phyloP scores from a whole-genome alignment of 495 filamentous ascomycete genomes.

The Neurospora sp. region DNA sequence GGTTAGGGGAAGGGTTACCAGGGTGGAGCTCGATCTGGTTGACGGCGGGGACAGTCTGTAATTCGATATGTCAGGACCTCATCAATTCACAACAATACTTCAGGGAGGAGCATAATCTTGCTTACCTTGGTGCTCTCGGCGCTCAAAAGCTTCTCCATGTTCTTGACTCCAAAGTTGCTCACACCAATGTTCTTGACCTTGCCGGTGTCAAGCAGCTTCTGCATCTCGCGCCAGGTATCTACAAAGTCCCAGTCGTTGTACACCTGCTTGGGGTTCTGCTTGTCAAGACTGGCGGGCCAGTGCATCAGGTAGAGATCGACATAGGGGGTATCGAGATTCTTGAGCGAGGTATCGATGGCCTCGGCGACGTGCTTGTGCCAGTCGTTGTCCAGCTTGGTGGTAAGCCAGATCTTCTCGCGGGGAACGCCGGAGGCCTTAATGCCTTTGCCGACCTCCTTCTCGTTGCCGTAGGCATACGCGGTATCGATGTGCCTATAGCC shows the following conservation, averaged over 20 bases:
- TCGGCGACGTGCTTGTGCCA: slow-evolving; percentile 60
- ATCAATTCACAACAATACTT: neutral
- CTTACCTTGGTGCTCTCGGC: slow-evolving; percentile 40
- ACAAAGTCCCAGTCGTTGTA: slow-evolving; percentile 64
- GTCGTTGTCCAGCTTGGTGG: slow-evolving; percentile 79
- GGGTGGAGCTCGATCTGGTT: slow-evolving; percentile 94
- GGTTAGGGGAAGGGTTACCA: slow-evolving; percentile 67
- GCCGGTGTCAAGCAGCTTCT: slow-evolving; percentile 68
- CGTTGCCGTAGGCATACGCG: slow-evolving; percentile 79
- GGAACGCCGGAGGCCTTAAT: slow-evolving; percentile 73
- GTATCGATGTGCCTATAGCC: slow-evolving; percentile 55
- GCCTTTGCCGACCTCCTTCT: slow-evolving; percentile 69
- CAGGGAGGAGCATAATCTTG: neutral
- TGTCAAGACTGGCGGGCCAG: slow-evolving; percentile 54
- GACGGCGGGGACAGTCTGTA: slow-evolving; percentile 63
- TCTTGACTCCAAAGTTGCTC: slow-evolving; percentile 61
- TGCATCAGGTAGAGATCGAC: slow-evolving; percentile 83
- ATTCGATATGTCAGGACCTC: slow-evolving; percentile 17
- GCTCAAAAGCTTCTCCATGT: slow-evolving; percentile 58
- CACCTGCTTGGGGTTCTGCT: slow-evolving; percentile 29
- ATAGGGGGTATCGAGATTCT: slow-evolving; percentile 61
- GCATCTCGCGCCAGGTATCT: slow-evolving; percentile 77
- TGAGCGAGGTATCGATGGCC: slow-evolving; percentile 59
- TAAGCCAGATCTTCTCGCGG: slow-evolving; percentile 73
- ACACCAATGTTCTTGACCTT: slow-evolving; percentile 77